Base-by-base conservation (phyloP, 176 grass and related monocot species). In the Phoenix roebelenii region DNA sequence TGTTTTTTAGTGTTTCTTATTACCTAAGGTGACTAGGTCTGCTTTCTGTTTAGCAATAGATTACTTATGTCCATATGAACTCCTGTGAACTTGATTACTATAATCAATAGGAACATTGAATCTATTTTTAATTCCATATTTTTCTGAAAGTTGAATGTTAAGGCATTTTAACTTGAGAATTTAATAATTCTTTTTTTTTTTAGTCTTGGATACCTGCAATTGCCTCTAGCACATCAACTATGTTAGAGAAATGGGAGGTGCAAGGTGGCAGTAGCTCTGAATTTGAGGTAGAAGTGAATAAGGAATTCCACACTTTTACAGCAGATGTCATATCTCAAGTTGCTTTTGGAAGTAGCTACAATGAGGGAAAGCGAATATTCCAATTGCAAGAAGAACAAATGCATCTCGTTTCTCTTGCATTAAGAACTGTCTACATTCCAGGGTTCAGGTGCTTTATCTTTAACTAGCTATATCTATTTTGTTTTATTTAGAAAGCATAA, bases 181-280 rank as follows among this genome's bases (percentile, higher is more conserved):
- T 64, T 16, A 63, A 17, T 10, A 14, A 20, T 20, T 20, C 20
- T 20, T 20, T 32, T 35, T 59, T 19, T 67, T 29, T 68, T 32
- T 60, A 95, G 85, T 67, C 64, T 72, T 95, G 89, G 89, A 51
- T 95, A 65, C 81, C 89, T 63, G 79, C 83, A 75, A 89, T 89
- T 61, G 66, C 69, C 22, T 28, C 44, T 25, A 61, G 49, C 0
- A 3, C 25, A 35, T 83, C 73, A 30, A 79, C 75, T n/a, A 72
- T 89, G 61, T 66, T 95, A 76, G 85, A 83, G 51, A 80, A 72
- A 77, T 89, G 89, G 89, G 76, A 85, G 30, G 19, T 25, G n/a
- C 60, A 65, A 59, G 68, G 61, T 64, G 65, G 55, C 69, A 57
- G 16, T 25, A 57, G 3, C 18, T 22, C 59, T 58, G 85, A 85